Conservation (phyloP, 257 asterid genomes). For the Rauvolfia tetraphylla region DNA sequence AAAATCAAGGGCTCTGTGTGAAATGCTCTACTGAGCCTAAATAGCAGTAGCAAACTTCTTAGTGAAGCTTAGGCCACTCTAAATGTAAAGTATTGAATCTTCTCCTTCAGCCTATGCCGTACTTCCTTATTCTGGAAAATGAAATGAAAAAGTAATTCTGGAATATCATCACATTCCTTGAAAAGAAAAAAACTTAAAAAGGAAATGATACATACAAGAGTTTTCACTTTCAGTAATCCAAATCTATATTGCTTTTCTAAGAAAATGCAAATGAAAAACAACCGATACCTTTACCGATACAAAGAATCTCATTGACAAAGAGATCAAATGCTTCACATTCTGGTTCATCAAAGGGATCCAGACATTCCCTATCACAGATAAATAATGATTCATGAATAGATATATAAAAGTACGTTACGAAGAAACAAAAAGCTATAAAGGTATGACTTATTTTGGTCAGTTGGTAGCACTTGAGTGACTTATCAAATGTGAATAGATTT, state of each 20-base stretch:
- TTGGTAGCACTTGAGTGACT: background rate
- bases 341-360: slow-evolving; percentile 89
- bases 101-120: background rate
- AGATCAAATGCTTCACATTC: slow-evolving; percentile 87
- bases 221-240: background rate
- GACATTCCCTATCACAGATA: slow-evolving; percentile 53
- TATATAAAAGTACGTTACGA: background rate
- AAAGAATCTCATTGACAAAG: slow-evolving; percentile 73
- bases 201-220: background rate
- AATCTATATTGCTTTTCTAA: background rate
- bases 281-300: slow-evolving; percentile 69
- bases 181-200: background rate
- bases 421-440: background rate
- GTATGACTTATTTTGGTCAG: background rate
- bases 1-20: background rate
- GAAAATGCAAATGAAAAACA: background rate
- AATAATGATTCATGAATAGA: background rate
- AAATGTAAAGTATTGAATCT: background rate
- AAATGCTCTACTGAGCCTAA: background rate
- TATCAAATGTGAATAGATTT: background rate
- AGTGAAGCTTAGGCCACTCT: background rate
- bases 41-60: background rate
- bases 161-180: background rate
- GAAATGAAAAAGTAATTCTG: background rate
- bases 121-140: background rate